Evolutionary conservation across 2,329 filamentous ascomycete genomes (phyloP), one percentile per base, ranked within the genome.

Genomic region (Fusarium continuum): DNA sequence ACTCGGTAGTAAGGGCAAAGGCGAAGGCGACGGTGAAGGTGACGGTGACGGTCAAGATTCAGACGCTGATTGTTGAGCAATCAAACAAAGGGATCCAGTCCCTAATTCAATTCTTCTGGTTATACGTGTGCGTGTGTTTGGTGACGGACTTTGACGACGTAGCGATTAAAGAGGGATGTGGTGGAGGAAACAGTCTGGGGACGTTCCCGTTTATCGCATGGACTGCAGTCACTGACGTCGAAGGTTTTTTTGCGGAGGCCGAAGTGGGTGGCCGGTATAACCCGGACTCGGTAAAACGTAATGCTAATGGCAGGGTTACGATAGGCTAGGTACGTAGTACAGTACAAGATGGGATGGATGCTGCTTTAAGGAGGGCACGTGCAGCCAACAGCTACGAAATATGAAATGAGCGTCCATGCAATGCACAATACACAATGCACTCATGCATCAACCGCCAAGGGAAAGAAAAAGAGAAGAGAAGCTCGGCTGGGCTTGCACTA

Each of bases 281-380:
- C 57, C 67, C 68, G 67, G 68, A 49, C 52, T 56, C 59, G 39
- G 60, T 63, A 31, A 25, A 39, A 40, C 40, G 50, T 48, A 36
- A 67, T 70, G 53, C 44, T 71, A 77, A 78, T 77, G 66, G 71
- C 70, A 72, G 73, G 73, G 72, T 70, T 67, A 45, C 70, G 57
- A 77, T 76, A 73, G 74, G 73, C 62, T 60, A 52, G 40, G n/a
- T n/a, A 32, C 25, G 43, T 14, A 17, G 22, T 43, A n/a, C n/a
- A n/a, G n/a, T n/a, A n/a, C n/a, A n/a, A n/a, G n/a, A n/a, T n/a
- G n/a, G n/a, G n/a, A n/a, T n/a, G n/a, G n/a, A n/a, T n/a, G 54
- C 61, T 47, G 65, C 61, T 69, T 66, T 64, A 64, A 53, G n/a
- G 14, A 31, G 35, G 17, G 46, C 55, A 45, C 36, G 61, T 60